A percentile compares a stretch with the other conserved stretches of the same genome.
Conservation (phyloP, 352 stramenopile genomes). For the Phytopythium kandeliae region DNA sequence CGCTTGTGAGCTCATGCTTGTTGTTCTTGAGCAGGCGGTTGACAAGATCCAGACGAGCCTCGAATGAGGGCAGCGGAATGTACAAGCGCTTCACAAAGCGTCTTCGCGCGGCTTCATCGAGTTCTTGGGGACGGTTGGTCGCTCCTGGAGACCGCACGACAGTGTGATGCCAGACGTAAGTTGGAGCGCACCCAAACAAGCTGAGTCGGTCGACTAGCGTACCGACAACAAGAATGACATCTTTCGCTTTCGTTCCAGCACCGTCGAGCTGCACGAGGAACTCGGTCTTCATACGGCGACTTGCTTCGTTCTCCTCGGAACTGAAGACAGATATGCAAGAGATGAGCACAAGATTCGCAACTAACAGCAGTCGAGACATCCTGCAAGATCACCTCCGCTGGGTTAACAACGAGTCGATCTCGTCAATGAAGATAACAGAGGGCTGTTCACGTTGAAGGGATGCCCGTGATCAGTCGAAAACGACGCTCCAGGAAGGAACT, state of each 20-base stretch:
- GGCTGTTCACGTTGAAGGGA: too few species aligned
- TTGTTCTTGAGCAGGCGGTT: slow-evolving; percentile 92
- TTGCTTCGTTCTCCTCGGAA: slow-evolving; percentile 97
- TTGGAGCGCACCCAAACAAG: background rate
- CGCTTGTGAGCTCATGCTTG: slow-evolving; percentile 78
- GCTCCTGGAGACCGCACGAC: slow-evolving; percentile 51
- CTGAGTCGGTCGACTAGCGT: slow-evolving; percentile 1
- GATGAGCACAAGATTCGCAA: background rate
- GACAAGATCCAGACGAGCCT: slow-evolving; percentile 87
- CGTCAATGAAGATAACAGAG: slow-evolving; percentile 99
- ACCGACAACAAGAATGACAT: slow-evolving; percentile 89
- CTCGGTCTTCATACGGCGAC: slow-evolving; percentile 97
- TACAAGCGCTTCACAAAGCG: slow-evolving; percentile 98
- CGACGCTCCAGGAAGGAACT: too few species aligned
- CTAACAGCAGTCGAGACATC: background rate
- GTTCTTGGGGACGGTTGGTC: slow-evolving; percentile 96
- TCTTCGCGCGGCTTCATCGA: slow-evolving; percentile 96
- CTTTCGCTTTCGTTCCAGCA: slow-evolving; percentile 87
- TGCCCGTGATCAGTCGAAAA: too few species aligned
- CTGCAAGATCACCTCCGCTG: slow-evolving; percentile 74
- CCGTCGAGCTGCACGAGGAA: slow-evolving; percentile 98
- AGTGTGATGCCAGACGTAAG: too few species aligned
- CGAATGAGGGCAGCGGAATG: slow-evolving; percentile 92
- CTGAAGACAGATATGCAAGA: slow-evolving; percentile 17
- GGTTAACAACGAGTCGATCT: slow-evolving; percentile 98